phyloP scores from a whole-genome alignment of 208 protist species.

The Lotmaria passim region DNA sequence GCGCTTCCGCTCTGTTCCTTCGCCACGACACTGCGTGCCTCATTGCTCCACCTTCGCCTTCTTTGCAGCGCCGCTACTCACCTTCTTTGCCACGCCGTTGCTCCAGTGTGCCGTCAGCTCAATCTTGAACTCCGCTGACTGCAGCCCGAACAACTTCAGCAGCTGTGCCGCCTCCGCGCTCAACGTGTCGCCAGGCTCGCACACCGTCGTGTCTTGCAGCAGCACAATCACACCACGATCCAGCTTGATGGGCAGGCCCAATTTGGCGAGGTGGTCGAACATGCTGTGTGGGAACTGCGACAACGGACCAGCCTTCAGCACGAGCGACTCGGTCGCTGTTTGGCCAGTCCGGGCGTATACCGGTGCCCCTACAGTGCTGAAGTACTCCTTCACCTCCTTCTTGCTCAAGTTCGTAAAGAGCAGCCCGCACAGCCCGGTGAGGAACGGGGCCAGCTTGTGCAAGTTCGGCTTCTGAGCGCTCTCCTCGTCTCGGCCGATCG shows the following conservation, averaged over 20 bases:
- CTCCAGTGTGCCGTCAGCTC: slow-evolving; percentile 88
- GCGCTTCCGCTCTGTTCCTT: no score
- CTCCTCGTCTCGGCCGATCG: slow-evolving; percentile 86
- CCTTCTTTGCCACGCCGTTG: slow-evolving; percentile 83
- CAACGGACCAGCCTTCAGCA: slow-evolving; percentile 75
- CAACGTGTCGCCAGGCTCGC: slow-evolving; percentile 87
- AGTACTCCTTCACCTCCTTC: slow-evolving; percentile 92
- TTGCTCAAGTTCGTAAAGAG: slow-evolving; percentile 92
- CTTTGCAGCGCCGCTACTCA: slow-evolving; percentile 31
- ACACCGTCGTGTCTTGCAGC: slow-evolving; percentile 90
- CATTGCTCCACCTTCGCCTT: not conserved
- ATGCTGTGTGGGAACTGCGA: slow-evolving; percentile 93
- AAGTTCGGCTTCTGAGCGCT: slow-evolving; percentile 81
- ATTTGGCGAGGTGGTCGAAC: slow-evolving; percentile 91
- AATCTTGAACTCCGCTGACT: slow-evolving; percentile 86
- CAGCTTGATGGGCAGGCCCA: slow-evolving; percentile 92
- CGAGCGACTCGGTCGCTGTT: slow-evolving; percentile 71
- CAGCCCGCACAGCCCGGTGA: slow-evolving; percentile 90
- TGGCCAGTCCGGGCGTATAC: slow-evolving; percentile 90
- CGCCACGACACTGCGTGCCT: no score
- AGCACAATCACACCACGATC: slow-evolving; percentile 92
- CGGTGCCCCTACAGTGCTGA: slow-evolving; percentile 65
- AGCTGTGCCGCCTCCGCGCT: slow-evolving; percentile 90
- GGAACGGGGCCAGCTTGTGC: slow-evolving; percentile 88
- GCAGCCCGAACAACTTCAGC: slow-evolving; percentile 87